These are phyloP conservation scores for Pythium brachiatum DNA, from an alignment of 352 stramenopile species.

Conservation along the genomic window DNA sequence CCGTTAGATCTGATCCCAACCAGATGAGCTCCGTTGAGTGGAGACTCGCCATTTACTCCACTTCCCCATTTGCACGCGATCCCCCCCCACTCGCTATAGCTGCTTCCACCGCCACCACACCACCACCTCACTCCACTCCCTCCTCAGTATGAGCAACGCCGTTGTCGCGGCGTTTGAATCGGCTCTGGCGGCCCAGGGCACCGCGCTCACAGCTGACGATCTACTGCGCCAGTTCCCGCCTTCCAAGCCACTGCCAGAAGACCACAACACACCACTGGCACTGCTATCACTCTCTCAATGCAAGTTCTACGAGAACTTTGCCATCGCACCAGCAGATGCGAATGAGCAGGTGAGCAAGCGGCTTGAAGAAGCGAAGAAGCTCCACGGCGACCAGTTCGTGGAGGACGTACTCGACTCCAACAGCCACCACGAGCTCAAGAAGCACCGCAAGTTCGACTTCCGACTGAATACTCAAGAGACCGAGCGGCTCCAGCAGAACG, in stretches of 20 bases:
- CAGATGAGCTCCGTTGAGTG: too few species aligned
- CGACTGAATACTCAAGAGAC: constrained; percentile 18
- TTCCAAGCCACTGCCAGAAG: background rate
- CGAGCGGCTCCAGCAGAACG: constrained; percentile 14
- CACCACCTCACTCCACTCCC: background rate
- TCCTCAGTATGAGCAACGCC: constrained; percentile 3
- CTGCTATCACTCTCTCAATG: constrained; percentile 5
- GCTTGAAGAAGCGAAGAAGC: constrained; percentile 5
- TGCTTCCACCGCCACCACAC: too few species aligned
- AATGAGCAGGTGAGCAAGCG: constrained; percentile 9
- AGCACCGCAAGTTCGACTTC: constrained; percentile 27
- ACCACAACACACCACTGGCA: background rate
- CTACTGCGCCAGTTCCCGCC: constrained; percentile 6
- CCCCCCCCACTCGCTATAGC: too few species aligned
- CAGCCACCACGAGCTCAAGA: constrained; percentile 19
- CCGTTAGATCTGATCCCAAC: background rate
- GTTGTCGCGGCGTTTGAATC: constrained; percentile 13
- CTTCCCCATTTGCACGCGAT: too few species aligned
- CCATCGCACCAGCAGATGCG: constrained; percentile 6
- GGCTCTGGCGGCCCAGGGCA: constrained; percentile 7
- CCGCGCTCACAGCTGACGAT: constrained; percentile 5
- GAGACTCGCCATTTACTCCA: too few species aligned
- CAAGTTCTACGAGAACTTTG: constrained; percentile 25
- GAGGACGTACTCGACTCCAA: constrained; percentile 10
- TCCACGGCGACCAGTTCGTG: constrained; percentile 10